Evolutionary conservation across 2,329 filamentous ascomycete species (phyloP).

Genomic region (Sarocladium oryzae): DNA sequence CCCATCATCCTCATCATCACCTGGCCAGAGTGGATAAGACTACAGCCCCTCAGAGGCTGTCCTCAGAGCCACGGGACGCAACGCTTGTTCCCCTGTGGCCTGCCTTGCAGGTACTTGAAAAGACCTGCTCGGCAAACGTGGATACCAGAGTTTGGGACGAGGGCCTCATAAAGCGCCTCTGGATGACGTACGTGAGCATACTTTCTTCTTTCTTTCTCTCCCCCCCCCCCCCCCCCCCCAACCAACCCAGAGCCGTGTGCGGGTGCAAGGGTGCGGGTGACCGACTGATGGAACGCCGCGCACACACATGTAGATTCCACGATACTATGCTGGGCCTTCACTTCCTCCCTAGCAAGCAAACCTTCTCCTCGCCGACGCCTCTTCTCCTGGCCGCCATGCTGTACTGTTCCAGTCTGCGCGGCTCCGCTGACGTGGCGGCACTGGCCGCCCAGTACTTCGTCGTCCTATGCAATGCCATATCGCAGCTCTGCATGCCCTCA

Average conservation of each 20-base stretch:
- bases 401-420: slow-evolving; percentile 32
- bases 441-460: slow-evolving; percentile 32
- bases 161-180: background rate
- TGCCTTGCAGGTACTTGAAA: background rate
- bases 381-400: slow-evolving; percentile 37
- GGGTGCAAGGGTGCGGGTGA: no score
- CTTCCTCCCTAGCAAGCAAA: slow-evolving; percentile 36
- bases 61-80: background rate
- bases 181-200: background rate
- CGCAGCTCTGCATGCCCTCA: slow-evolving; percentile 31
- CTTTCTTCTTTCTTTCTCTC: background rate
- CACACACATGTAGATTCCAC: no score
- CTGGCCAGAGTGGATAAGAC: no score
- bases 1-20: no score
- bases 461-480: slow-evolving; percentile 31
- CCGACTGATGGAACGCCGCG: no score
- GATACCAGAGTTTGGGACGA: background rate
- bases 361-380: slow-evolving; percentile 34
- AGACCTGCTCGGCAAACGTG: background rate
- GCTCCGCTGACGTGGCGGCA: slow-evolving; percentile 24
- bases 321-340: slow-evolving; percentile 37
- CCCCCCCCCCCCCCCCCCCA: no score
- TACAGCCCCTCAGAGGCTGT: background rate
- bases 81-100: slow-evolving; percentile 1
- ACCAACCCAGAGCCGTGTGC: no score